Conservation (phyloP, 164 flowering plant species). For the Buxus sempervirens region DNA sequence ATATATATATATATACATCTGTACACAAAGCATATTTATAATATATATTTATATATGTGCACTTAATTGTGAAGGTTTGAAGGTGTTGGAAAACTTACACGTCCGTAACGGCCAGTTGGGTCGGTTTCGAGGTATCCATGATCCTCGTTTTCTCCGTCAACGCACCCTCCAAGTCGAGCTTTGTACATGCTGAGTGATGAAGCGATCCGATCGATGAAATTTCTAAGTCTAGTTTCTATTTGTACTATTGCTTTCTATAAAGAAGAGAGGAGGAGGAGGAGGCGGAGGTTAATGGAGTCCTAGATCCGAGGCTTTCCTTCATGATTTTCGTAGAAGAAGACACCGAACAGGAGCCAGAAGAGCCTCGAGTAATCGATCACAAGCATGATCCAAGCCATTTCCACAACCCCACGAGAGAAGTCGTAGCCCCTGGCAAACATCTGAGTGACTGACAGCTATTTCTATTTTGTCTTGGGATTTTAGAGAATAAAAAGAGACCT, state of each 20-base stretch:
- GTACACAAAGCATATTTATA: no score
- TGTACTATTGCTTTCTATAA: not conserved
- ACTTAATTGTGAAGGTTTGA: no score
- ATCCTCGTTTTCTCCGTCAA: slow-evolving; percentile 24
- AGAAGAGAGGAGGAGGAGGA: not conserved
- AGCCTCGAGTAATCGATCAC: slow-evolving; percentile 76
- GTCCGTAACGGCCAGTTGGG: slow-evolving; percentile 89
- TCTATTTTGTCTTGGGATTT: no score
- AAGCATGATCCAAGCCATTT: slow-evolving; percentile 79
- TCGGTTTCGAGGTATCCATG: slow-evolving; percentile 61
- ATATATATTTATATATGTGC: no score
- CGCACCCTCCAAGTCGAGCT: slow-evolving; percentile 10
- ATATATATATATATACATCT: no score
- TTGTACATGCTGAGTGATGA: slow-evolving; percentile 5
- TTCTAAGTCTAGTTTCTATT: not conserved
- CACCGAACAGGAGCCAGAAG: slow-evolving; percentile 71
- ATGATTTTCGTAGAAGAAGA: slow-evolving; percentile 76
- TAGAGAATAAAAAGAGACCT: no score
- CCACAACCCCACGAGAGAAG: slow-evolving; percentile 38
- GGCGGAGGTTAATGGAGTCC: not conserved
- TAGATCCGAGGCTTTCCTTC: slow-evolving; percentile 88
- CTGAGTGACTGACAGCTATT: slow-evolving; percentile 7
- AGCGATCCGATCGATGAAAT: not conserved
- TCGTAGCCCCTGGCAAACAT: slow-evolving; percentile 47
- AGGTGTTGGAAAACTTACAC: slow-evolving; percentile 48